Percentiles rank a stretch among this genome's conserved stretches.
Evolutionary conservation across 768 basidiomycete genomes (phyloP).

Genomic region (Lentinula lateritia): DNA sequence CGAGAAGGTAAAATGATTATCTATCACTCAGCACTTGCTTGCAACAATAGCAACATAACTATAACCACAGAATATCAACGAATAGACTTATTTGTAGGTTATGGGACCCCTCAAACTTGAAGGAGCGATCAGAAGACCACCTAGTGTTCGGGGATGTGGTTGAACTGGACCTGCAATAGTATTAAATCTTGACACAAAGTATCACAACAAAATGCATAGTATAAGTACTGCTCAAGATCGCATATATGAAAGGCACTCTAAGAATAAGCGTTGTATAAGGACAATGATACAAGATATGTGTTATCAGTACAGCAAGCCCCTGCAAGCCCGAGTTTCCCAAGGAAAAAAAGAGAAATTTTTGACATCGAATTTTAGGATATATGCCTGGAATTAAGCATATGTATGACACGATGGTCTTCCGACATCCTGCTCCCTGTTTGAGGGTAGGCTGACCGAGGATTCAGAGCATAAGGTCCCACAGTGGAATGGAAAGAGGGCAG

Average conservation of each 20-base stretch:
- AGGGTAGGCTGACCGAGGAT: constrained; percentile 21
- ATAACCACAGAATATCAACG: no score
- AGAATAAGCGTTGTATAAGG: neutral
- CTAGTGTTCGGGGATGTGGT: no score
- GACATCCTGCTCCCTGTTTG: constrained; percentile 25
- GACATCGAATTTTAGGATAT: constrained; percentile 8
- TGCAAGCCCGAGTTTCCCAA: neutral
- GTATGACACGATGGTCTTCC: constrained; percentile 58
- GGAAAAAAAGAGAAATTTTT: neutral
- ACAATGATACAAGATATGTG: neutral
- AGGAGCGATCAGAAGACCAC: no score
- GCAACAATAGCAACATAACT: no score
- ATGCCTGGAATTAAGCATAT: constrained; percentile 46
- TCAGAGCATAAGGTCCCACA: constrained; percentile 22
- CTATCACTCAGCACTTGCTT: no score
- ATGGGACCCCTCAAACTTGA: no score
- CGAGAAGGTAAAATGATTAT: no score
- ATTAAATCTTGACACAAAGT: neutral
- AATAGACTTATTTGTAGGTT: no score
- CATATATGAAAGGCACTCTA: neutral
- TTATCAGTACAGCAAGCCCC: neutral
- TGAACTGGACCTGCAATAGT: no score
- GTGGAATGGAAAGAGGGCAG: constrained; percentile 38
- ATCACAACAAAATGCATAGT: neutral
- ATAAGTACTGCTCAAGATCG: neutral